Percentiles rank a stretch among this genome's conserved stretches.
Evolutionary conservation across 331 rosid genomes (phyloP).

Genomic region (Quercus phellos): DNA sequence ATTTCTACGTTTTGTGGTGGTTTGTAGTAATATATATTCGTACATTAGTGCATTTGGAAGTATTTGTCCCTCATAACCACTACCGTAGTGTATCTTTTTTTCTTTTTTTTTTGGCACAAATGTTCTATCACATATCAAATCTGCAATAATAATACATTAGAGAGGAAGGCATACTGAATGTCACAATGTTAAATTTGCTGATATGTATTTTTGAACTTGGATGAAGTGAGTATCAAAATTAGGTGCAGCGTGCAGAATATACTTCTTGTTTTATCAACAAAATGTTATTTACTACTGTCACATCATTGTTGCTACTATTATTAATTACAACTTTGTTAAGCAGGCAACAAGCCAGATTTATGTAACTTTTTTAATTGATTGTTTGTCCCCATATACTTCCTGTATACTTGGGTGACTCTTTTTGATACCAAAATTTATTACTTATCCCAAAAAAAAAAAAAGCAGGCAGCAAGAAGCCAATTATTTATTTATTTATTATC

Average conservation of each 20-base stretch:
- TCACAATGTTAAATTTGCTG: neutral
- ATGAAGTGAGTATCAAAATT: neutral
- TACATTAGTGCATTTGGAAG: neutral
- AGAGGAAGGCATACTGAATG: neutral
- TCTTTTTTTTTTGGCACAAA: neutral
- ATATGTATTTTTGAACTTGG: neutral
- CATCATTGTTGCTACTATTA: too few species aligned
- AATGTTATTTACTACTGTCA: neutral
- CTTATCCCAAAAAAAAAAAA: too few species aligned
- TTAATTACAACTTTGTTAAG: too few species aligned
- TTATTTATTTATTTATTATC: too few species aligned
- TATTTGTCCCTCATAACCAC: neutral
- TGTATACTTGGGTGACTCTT: too few species aligned
- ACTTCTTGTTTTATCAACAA: neutral
- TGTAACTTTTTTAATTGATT: too few species aligned
- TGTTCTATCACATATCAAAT: neutral
- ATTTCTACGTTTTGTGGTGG: neutral
- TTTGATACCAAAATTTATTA: too few species aligned
- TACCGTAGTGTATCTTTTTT: neutral
- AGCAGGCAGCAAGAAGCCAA: too few species aligned
- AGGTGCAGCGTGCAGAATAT: neutral
- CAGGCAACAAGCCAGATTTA: too few species aligned
- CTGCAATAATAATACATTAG: neutral
- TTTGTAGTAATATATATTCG: neutral
- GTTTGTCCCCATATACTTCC: too few species aligned